Conservation (phyloP, 2,329 filamentous ascomycete genomes). For the Incumbomyces lentus region DNA sequence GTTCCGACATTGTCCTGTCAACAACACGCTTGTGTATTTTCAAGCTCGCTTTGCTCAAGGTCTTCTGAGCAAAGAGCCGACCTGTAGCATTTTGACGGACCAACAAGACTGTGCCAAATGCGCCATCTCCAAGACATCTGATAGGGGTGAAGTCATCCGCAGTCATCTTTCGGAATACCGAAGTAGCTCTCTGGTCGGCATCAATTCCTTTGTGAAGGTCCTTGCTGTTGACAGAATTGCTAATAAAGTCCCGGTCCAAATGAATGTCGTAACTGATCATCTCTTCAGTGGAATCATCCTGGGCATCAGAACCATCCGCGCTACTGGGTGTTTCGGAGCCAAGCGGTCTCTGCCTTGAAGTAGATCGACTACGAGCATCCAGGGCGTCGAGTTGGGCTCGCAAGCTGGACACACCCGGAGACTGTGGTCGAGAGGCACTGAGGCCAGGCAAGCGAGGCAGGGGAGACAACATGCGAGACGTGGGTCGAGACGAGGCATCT, state of each 20-base stretch:
- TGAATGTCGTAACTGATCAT: conserved; percentile 75
- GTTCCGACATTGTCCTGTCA: conserved; percentile 95
- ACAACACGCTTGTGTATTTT: conserved; percentile 92
- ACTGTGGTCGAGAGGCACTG: conserved; percentile 42
- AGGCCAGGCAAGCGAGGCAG: conserved; percentile 23
- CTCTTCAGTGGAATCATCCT: conserved; percentile 59
- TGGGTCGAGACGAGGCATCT: conserved; percentile 32
- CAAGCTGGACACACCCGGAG: conserved; percentile 69
- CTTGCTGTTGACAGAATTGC: conserved; percentile 39
- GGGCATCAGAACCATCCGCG: conserved; percentile 48
- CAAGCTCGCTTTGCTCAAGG: conserved; percentile 93
- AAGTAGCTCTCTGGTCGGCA: conserved; percentile 30
- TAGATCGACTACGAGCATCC: conserved; percentile 50
- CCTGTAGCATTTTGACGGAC: conserved; percentile 85
- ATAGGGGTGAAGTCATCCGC: conserved; percentile 82
- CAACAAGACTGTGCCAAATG: conserved; percentile 86
- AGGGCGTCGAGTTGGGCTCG: conserved; percentile 73
- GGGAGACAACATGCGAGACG: conserved; percentile 24
- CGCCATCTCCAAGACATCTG: conserved; percentile 88
- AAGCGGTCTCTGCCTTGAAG: conserved; percentile 40
- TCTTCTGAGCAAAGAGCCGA: conserved; percentile 90
- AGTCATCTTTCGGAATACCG: conserved; percentile 68
- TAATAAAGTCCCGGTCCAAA: conserved; percentile 76
- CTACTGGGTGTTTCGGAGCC: conserved; percentile 42
- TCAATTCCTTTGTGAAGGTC: conserved; percentile 19